Evolutionary conservation across 352 stramenopile species (phyloP).

Genomic region (Pythium angustatum): DNA sequence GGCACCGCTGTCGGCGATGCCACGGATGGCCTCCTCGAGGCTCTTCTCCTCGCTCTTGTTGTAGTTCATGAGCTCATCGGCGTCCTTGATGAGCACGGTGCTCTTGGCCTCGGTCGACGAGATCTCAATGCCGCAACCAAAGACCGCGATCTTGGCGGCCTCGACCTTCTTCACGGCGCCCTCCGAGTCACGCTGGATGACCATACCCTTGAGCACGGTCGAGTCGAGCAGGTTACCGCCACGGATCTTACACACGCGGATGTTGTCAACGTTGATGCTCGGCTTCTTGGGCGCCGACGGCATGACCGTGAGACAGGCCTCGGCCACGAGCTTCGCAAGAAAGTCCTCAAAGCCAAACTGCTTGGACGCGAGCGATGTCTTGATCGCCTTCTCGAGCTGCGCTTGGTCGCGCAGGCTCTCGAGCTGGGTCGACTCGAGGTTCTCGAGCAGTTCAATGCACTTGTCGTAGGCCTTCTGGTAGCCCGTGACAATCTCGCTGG

Average conservation of each 20-base stretch:
- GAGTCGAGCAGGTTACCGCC: constrained; percentile 95
- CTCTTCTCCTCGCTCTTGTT: constrained; percentile 99
- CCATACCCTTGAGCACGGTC: constrained; percentile 97
- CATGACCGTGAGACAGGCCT: constrained; percentile 96
- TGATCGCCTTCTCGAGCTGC: constrained; percentile 90
- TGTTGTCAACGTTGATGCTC: constrained; percentile 96
- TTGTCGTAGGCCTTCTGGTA: constrained; percentile 96
- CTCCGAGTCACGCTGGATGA: constrained; percentile 93
- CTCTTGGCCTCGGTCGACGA: constrained; percentile 98
- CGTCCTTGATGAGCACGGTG: constrained; percentile 99
- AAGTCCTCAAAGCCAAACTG: constrained; percentile 97
- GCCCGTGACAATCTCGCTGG: constrained; percentile 97
- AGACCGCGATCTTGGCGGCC: constrained; percentile 96
- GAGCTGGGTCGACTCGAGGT: constrained; percentile 78
- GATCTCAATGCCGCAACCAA: constrained; percentile 97
- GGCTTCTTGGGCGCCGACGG: constrained; percentile 81
- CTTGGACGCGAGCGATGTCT: constrained; percentile 96
- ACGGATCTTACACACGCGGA: constrained; percentile 98
- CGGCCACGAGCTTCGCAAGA: constrained; percentile 92
- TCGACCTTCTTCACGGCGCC: constrained; percentile 90
- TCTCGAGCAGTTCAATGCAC: constrained; percentile 91
- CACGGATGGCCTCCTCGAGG: constrained; percentile 97
- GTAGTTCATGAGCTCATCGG: constrained; percentile 99
- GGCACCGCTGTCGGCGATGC: constrained; percentile 95
- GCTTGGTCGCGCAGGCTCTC: constrained; percentile 81